Evolutionary conservation across 192 early-diverging fungal genomes (phyloP).

Genomic region (Coemansia sp.): DNA sequence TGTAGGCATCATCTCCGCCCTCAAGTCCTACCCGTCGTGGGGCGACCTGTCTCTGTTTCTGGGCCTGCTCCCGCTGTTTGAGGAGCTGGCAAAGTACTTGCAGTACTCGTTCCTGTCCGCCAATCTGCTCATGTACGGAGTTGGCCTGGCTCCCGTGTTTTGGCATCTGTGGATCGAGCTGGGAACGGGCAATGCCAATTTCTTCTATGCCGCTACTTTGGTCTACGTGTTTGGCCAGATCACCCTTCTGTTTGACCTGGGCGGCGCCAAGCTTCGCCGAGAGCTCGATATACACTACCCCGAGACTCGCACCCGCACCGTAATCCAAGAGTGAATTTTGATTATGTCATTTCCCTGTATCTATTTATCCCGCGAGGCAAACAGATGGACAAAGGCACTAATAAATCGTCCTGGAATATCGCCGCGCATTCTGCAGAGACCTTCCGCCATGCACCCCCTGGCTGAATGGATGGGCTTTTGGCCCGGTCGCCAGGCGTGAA

Average conservation of each 20-base stretch:
- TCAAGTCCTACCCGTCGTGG: conserved; percentile 92
- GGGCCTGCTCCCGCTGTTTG: conserved; percentile 73
- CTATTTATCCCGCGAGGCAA: background rate
- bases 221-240: conserved; percentile 88
- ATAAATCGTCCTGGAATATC: background rate
- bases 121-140: conserved; percentile 70
- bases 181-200: conserved; percentile 96
- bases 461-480: background rate
- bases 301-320: conserved; percentile 30
- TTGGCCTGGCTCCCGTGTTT: conserved; percentile 83
- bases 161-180: conserved; percentile 95
- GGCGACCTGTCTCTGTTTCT: conserved; percentile 85
- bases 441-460: background rate
- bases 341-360: background rate
- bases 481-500: background rate
- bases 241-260: conserved; percentile 80
- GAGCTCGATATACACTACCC: conserved; percentile 72
- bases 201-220: conserved; percentile 95
- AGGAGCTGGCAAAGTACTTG: conserved; percentile 89
- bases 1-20: conserved; percentile 73
- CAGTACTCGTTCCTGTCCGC: conserved; percentile 73
- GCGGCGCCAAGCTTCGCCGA: conserved; percentile 69
- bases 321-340: conserved; percentile 37
- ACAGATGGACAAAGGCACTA: background rate
- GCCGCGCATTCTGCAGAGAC: background rate